Evolutionary conservation across 805 yeast species (phyloP), one percentile per base, ranked within the genome.

Genomic region (Candida sanyiensis): DNA sequence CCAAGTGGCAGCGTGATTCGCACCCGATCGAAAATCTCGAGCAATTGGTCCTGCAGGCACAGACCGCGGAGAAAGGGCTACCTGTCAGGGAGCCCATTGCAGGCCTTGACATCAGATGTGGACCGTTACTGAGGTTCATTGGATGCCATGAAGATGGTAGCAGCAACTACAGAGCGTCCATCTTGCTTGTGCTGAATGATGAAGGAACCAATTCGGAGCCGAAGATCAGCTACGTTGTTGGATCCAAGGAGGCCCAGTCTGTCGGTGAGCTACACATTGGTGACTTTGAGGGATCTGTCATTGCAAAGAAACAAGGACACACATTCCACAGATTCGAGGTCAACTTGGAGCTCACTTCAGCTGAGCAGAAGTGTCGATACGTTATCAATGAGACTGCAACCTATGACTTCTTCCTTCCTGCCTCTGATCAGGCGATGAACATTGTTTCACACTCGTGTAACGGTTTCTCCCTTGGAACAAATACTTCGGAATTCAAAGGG

Each of bases 371-470:
- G 47, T 73, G 83, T 11, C 70, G 70, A 38, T 89, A 89, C 56
- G 55, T 64, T 3, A 63, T 89, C 39, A 78, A 83, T 48, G 69
- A 58, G 10, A 52, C 52, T 16, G 51, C 52, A n/a, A 63, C 69
- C 28, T 83, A 69, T 56, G 73, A 77, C 46, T 88, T 89, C 54
- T 84, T 61, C 56, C 52, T 89, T 3, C 96, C 97, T 0, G 64
- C 82, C 0, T 46, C 51, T 1, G 52, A 62, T 3, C 78, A 79
- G 54, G 72, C 88, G 19, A 86, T 87, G 86, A 89, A 88, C 57
- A 71, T 81, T 6, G 71, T 88, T 61, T 81, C 90, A 16, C 82
- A 74, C 59, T 85, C 96, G 2, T 89, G 97, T 63, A 89, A 89
- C 56, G 97, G 97, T 9, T 90, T 88, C 58, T 83, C 95, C 2